Evolutionary conservation across 768 basidiomycete species (phyloP).

Genomic region (Russula ochroleuca): DNA sequence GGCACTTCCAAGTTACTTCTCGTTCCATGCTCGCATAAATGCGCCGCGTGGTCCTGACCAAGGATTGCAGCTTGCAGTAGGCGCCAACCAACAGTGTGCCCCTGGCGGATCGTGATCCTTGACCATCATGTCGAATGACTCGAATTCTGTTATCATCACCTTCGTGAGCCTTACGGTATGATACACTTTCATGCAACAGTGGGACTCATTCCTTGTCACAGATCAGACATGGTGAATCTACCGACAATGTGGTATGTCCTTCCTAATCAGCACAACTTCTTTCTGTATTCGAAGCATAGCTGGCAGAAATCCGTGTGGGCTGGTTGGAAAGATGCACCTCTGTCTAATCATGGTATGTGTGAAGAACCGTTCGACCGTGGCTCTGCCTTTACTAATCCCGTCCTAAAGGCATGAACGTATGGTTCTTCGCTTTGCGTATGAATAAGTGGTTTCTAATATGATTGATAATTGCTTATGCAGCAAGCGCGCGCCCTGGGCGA

Average conservation of each 20-base stretch:
- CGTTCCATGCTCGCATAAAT: too few species aligned
- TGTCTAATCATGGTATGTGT: constrained; percentile 67
- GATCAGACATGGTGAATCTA: constrained; percentile 76
- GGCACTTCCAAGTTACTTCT: too few species aligned
- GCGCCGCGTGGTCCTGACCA: too few species aligned
- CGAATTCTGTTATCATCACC: constrained; percentile 31
- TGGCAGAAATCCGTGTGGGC: constrained; percentile 55
- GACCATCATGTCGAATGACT: constrained; percentile 18
- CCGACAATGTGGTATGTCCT: constrained; percentile 60
- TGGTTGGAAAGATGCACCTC: constrained; percentile 67
- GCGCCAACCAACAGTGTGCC: too few species aligned
- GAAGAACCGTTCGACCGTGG: neutral
- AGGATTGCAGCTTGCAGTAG: too few species aligned
- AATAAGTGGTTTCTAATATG: neutral
- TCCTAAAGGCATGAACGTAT: constrained; percentile 36
- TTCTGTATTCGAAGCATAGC: neutral
- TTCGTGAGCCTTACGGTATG: constrained; percentile 29
- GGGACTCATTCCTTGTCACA: constrained; percentile 30
- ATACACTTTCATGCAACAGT: neutral
- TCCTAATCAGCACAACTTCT: neutral
- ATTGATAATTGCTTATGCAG: constrained; percentile 20
- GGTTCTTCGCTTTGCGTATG: constrained; percentile 1
- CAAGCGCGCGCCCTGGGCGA: constrained; percentile 46
- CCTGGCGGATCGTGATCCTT: neutral
- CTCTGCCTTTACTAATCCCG: neutral